Conservation (phyloP, 2,329 filamentous ascomycete genomes). For the Pseudopyricularia cyperi region DNA sequence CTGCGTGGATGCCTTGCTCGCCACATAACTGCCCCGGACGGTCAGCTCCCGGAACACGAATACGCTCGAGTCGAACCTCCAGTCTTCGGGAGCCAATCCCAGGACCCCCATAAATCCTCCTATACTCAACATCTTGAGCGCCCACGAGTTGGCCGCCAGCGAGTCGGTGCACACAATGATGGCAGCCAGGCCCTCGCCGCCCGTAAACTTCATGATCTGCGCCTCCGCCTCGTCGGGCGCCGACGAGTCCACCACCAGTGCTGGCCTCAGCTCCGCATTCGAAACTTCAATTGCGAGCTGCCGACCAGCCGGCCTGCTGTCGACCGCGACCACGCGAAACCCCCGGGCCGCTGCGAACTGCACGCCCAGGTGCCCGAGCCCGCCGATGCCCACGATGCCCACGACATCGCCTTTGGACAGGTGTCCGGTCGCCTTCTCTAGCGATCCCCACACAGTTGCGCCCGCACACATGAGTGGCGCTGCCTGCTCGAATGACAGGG, state of each 20-base stretch:
- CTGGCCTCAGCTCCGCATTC: conserved; percentile 10
- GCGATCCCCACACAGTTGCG: conserved; percentile 26
- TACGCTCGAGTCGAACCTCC: conserved; percentile 16
- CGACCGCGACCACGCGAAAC: conserved; percentile 40
- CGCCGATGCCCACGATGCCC: conserved; percentile 27
- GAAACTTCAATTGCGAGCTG: conserved; percentile 14
- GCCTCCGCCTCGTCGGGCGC: conserved; percentile 5
- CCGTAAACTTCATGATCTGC: conserved; percentile 14
- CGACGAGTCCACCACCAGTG: conserved; percentile 15
- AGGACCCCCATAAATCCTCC: conserved; percentile 16
- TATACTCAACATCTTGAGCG: conserved; percentile 14
- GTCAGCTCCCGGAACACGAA: conserved; percentile 18
- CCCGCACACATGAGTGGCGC: conserved; percentile 51
- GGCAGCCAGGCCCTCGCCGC: conserved; percentile 17
- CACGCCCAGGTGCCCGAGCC: conserved; percentile 28
- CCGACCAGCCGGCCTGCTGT: conserved; percentile 17
- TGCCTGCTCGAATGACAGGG: conserved; percentile 30
- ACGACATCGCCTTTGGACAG: conserved; percentile 22
- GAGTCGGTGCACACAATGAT: conserved; percentile 19
- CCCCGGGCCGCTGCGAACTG: conserved; percentile 33
- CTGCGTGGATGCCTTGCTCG: conserved; percentile 13
- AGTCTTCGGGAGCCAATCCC: conserved; percentile 17
- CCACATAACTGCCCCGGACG: conserved; percentile 19
- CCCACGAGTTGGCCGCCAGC: conserved; percentile 16
- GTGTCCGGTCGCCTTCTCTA: conserved; percentile 12